These are phyloP conservation scores for Apocynum venetum DNA, from an alignment of 257 asterid genomes.

Conservation along the genomic window DNA sequence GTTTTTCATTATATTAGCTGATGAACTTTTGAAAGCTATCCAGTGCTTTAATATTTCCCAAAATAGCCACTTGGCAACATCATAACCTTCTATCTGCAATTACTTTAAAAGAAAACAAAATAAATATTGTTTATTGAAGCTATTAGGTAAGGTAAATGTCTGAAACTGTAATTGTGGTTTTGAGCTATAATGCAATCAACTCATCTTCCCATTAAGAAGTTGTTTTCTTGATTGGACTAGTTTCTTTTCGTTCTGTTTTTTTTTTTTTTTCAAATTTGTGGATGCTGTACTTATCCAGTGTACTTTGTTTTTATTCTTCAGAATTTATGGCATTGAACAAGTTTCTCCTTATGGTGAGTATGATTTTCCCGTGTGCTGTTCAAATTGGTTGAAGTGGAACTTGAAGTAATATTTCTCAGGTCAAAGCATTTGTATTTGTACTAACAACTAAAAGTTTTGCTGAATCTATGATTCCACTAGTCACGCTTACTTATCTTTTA, in stretches of 20 bases:
- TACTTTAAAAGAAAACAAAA: not conserved
- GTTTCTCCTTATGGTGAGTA: conserved; percentile 74
- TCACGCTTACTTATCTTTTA: not conserved
- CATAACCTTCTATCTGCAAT: not conserved
- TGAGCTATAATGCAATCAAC: not conserved
- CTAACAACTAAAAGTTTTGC: not conserved
- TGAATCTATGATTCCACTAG: not conserved
- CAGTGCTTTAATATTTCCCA: not conserved
- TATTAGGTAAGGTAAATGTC: not conserved
- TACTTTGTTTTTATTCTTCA: conserved; percentile 27
- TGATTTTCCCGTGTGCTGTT: conserved; percentile 5
- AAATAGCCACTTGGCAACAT: not conserved
- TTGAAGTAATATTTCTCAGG: not conserved
- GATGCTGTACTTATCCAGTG: not conserved
- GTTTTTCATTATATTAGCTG: not conserved
- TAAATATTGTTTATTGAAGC: not conserved
- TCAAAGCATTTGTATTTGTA: not conserved
- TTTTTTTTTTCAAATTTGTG: not conserved
- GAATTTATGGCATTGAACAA: conserved; percentile 75
- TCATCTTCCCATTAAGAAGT: not conserved
- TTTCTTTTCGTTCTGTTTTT: not conserved
- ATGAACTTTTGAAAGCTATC: not conserved
- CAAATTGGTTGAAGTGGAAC: not conserved
- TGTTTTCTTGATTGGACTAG: not conserved
- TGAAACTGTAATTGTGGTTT: not conserved